Evolutionary conservation across 352 stramenopile species (phyloP), one percentile per base, ranked within the genome.

Genomic region (Phytopythium kandeliae): DNA sequence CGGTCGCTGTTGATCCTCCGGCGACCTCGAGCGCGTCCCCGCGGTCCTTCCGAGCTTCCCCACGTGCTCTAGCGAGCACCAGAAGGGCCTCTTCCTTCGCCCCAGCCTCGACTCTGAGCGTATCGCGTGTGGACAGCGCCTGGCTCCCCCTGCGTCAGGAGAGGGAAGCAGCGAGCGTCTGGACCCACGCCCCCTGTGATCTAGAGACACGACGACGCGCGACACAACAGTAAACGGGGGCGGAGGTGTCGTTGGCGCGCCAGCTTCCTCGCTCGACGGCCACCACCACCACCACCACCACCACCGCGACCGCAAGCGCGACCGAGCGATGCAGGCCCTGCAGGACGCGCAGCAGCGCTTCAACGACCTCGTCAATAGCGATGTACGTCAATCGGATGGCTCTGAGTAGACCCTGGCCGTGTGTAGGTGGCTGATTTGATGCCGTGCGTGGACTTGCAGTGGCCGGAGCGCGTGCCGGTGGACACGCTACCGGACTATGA

Each of bases 271-370:
- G 19, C 40, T 19, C 49, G 35, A 54, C 48, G 48, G 48, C 40
- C 58, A 51, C 46, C 47, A 53, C 33, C 47, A 53, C 13, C 47
- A 17, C 46, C 55, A 50, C 60, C 49, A 21, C 55, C 60, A 40
- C 3, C 47, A 53, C 58, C 62, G 66, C 49, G 62, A 78, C 53
- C 65, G 69, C 65, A 79, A 76, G 60, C 66, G 69, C 48, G 69
- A 79, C 45, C 66, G 69, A 51, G 67, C 68, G 45, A 78, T 89
- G 78, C 78, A 89, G 60, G 72, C 77, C 54, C 62, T 89, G 33
- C 79, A 88, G 55, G 79, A 86, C 64, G 80, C 80, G 57, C 75
- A 86, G 45, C 75, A 90, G 67, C 74, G 78, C 49, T 80, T 90
- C 61, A 90, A 76, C 35, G 78, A 90, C 60, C 67, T 87, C 33